Evolutionary conservation across 441 rosid genomes (phyloP), one percentile per base, ranked within the genome.

Genomic region (Heliophila coronopifolia): DNA sequence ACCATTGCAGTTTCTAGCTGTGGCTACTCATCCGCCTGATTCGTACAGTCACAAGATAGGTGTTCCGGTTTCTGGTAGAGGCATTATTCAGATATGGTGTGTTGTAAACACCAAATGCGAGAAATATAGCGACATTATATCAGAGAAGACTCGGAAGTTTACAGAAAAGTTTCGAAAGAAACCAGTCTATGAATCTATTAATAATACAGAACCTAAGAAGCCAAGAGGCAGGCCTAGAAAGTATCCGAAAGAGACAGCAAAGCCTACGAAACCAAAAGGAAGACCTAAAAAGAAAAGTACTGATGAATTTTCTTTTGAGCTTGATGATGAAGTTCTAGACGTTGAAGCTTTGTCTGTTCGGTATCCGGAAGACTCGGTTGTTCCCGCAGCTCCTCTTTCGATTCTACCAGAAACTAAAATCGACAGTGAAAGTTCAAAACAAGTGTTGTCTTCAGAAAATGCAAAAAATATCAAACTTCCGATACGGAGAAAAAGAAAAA

Each of bases 31-130:
- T 78, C 94, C 97, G 48, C 79, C 88, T 42, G 84, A 74, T 31
- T 77, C 94, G 41, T 81, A 69, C 58, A 75, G 76, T 67, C 97
- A 92, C 83, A 83, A 71, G 71, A 68, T 88, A 25, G 99, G 97
- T 56, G 56, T 54, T 63, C 76, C 77, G 17, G 80, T 81, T 50
- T 59, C 72, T 50, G 99, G 99, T 39, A 79, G 94, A 70, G 99
- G 98, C 65, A 52, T 83, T 18, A 63, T 92, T 71, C 95, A 92
- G 71, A 85, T 92, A 59, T 92, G 95, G 97, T 77, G 86, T 58
- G 43, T 92, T 60, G 46, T 83, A 59, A 78, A 88, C 39, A 49
- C 45, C 42, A 20, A 48, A 50, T 47, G 41, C 43, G 36, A 70
- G 44, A 75, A 52, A 55, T 74, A 63, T 58, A 70, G 31, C 20